Percentiles rank a stretch among this genome's conserved stretches.
Conservation (phyloP, 1,284 basidiomycete species). For the Ganoderma resinaceum region DNA sequence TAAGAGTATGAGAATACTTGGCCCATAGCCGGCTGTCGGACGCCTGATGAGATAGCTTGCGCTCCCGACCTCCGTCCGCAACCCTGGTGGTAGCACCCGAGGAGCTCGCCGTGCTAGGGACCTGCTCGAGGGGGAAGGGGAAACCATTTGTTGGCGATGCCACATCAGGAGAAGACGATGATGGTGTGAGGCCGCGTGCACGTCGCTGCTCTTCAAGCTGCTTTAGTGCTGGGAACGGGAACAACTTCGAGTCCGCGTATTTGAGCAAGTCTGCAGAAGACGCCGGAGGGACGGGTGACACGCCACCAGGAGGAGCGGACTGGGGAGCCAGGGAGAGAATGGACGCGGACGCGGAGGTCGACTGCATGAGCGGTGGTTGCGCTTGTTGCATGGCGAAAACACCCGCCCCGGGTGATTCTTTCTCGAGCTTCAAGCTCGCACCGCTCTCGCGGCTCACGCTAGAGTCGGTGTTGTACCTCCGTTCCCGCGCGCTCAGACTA, state of each 20-base stretch:
- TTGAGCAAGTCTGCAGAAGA: constrained; percentile 64
- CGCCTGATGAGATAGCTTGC: constrained; percentile 69
- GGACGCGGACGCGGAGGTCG: constrained; percentile 68
- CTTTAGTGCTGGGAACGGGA: constrained; percentile 88
- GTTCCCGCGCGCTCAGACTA: constrained; percentile 70
- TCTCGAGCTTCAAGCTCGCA: constrained; percentile 66
- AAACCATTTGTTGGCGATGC: constrained; percentile 54
- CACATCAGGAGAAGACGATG: constrained; percentile 71
- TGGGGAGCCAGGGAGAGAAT: constrained; percentile 64
- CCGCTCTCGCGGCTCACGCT: constrained; percentile 79
- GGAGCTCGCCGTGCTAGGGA: constrained; percentile 52
- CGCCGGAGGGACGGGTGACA: constrained; percentile 74
- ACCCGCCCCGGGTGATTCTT: constrained; percentile 48
- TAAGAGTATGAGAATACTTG: constrained; percentile 55
- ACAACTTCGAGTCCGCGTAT: constrained; percentile 83
- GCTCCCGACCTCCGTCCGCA: constrained; percentile 59
- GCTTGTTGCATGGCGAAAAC: constrained; percentile 47
- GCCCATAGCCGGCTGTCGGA: constrained; percentile 69
- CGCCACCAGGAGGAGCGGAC: constrained; percentile 56
- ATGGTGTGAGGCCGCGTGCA: constrained; percentile 56
- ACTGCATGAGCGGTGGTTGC: constrained; percentile 54
- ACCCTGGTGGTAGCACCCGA: constrained; percentile 60
- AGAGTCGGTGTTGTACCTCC: constrained; percentile 71
- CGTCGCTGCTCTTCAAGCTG: constrained; percentile 77
- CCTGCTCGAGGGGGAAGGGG: constrained; percentile 44